Percentiles rank a stretch among this genome's conserved stretches.
phyloP scores from a whole-genome alignment of 2,329 filamentous ascomycete genomes.

The Blastomyces parvus region DNA sequence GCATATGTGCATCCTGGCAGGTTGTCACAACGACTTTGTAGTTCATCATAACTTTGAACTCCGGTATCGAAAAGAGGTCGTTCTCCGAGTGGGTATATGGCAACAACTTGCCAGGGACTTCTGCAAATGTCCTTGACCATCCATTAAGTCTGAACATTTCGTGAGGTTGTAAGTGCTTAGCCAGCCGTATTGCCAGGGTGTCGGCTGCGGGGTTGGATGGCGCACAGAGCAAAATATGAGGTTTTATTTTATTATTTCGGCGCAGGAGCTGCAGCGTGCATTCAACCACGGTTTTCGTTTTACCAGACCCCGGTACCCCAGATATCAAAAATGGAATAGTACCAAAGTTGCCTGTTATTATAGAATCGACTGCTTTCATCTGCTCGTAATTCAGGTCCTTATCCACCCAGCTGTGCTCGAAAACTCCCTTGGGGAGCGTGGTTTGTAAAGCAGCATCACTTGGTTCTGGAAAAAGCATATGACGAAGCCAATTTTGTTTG shows the following conservation, averaged over 20 bases:
- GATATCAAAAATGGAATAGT: conserved; percentile 40
- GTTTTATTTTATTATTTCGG: conserved; percentile 9
- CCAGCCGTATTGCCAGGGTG: conserved; percentile 34
- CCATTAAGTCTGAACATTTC: conserved; percentile 37
- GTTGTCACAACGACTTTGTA: conserved; percentile 38
- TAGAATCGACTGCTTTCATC: conserved; percentile 36
- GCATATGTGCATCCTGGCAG: conserved; percentile 34
- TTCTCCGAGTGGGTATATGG: conserved; percentile 32
- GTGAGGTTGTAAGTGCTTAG: conserved; percentile 26
- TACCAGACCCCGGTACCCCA: conserved; percentile 45
- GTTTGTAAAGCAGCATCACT: conserved; percentile 32
- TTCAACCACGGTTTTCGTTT: conserved; percentile 44
- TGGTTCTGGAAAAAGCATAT: conserved; percentile 38
- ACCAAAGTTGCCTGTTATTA: conserved; percentile 36
- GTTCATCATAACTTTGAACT: conserved; percentile 30
- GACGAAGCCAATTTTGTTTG: conserved; percentile 17
- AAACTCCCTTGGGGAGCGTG: conserved; percentile 28
- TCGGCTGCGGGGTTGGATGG: conserved; percentile 42
- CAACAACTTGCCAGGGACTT: conserved; percentile 34
- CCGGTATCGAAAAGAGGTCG: conserved; percentile 35
- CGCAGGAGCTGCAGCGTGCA: conserved; percentile 27
- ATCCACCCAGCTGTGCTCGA: conserved; percentile 32
- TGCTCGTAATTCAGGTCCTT: conserved; percentile 41
- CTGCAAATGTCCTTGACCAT: conserved; percentile 32
- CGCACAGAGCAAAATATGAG: conserved; percentile 37